Evolutionary conservation across 2,329 filamentous ascomycete species (phyloP).

Genomic region (Pyrenochaeta sp.): DNA sequence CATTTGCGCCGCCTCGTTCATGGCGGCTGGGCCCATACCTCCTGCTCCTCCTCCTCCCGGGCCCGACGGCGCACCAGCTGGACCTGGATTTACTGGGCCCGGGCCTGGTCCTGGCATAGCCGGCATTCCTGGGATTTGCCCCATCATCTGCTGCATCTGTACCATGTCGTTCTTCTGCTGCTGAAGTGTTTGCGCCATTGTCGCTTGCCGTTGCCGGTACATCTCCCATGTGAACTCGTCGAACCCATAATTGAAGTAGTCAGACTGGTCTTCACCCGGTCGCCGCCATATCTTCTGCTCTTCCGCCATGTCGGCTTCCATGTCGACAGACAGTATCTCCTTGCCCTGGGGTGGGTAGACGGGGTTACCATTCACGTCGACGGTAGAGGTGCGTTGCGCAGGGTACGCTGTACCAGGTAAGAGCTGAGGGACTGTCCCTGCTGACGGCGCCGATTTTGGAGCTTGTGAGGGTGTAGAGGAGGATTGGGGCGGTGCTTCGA

Average conservation of each 20-base stretch:
- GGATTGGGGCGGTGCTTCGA: constrained; percentile 41
- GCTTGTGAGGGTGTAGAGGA: constrained; percentile 32
- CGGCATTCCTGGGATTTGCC: constrained; percentile 37
- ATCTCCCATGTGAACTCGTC: constrained; percentile 98
- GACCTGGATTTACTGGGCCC: constrained; percentile 10
- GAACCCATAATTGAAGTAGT: constrained; percentile 99
- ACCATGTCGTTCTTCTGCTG: constrained; percentile 78
- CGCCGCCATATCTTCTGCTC: constrained; percentile 92
- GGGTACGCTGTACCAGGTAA: constrained; percentile 60
- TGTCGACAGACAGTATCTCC: constrained; percentile 69
- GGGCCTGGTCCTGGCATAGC: constrained; percentile 25
- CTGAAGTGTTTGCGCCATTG: constrained; percentile 77
- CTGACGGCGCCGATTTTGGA: constrained; percentile 17
- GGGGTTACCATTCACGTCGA: constrained; percentile 86
- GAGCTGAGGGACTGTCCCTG: constrained; percentile 33
- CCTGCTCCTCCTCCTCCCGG: constrained; percentile 26
- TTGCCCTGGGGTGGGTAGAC: constrained; percentile 77
- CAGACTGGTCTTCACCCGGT: constrained; percentile 91
- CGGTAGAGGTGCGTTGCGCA: constrained; percentile 75
- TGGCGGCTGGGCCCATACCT: constrained; percentile 29
- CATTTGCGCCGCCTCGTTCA: constrained; percentile 65
- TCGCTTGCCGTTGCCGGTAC: constrained; percentile 89
- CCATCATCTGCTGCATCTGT: constrained; percentile 68
- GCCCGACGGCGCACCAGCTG: constrained; percentile 39
- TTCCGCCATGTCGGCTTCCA: constrained; percentile 66